Evolutionary conservation across 2,329 filamentous ascomycete genomes (phyloP), one percentile per base, ranked within the genome.

Genomic region (Trichoderma sp.): DNA sequence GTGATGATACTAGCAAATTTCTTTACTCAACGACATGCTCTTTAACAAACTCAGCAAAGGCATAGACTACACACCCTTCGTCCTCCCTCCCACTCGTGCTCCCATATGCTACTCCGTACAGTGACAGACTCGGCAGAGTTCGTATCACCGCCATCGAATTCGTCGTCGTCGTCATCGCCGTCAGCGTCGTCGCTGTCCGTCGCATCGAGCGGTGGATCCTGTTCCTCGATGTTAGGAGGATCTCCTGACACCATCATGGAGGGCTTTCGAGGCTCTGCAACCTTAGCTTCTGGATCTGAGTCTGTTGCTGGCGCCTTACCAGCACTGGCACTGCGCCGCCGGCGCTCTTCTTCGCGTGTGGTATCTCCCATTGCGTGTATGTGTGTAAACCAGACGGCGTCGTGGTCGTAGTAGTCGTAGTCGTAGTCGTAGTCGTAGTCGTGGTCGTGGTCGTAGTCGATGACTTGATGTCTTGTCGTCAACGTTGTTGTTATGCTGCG

Each of bases 1-100:
- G 12, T 75, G 73, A 72, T 82, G 80, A 57, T 82, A 82, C 71
- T 73, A 53, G 64, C 13, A 71, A 3, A 4, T 13, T 30, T 20
- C 11, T 13, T 2, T 6, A 32, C 58, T 70, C 30, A 72, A 55
- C 17, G 17, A 67, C 6, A 47, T 30, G 23, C 13, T 30, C 30
- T n/a, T 8, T 12, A 13, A 13, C 7, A 6, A 3, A 23, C 17
- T 34, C n/a, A 9, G 43, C 28, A 43, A 20, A 11, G 62, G 50
- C 39, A 63, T 32, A 20, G 17, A 43, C 39, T 8, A 71, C 71
- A 28, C 34, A 73, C 71, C 63, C 71, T 57, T 64, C 71, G 68
- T 15, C 71, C 71, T 36, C 64, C 34, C 36, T 73, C 71, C 39
- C 58, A 73, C 34, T 73, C 71, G 43, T 73, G 71, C 32, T 73